phyloP scores from a whole-genome alignment of 345 rosid species.

The Mercurialis annua region DNA sequence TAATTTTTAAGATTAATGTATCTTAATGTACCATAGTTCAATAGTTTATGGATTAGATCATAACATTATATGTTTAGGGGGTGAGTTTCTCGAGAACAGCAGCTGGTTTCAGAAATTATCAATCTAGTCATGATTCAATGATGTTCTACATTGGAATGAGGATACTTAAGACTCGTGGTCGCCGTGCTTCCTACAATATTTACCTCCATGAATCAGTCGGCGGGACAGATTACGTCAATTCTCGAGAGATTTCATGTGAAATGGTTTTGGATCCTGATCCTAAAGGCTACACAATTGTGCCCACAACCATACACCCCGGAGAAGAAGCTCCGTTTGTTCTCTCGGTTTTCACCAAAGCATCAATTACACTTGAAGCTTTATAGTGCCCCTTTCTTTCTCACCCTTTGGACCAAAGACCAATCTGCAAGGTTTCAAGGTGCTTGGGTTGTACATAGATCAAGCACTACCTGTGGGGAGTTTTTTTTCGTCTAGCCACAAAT shows the following conservation, averaged over 20 bases:
- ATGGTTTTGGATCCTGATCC: constrained; percentile 99
- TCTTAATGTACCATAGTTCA: background rate
- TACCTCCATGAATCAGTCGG: constrained; percentile 98
- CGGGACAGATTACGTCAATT: constrained; percentile 99
- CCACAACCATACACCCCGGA: constrained; percentile 97
- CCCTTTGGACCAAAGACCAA: constrained; percentile 25
- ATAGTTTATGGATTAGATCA: constrained; percentile 6
- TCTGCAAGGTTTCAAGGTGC: constrained; percentile 32
- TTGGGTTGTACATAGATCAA: constrained; percentile 37
- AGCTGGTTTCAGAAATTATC: constrained; percentile 93
- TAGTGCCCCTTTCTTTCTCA: constrained; percentile 24
- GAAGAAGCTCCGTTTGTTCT: constrained; percentile 99
- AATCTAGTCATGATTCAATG: constrained; percentile 87
- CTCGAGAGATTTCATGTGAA: constrained; percentile 99
- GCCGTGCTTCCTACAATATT: constrained; percentile 91
- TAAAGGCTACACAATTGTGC: constrained; percentile 98
- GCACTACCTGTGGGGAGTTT: constrained; percentile 22
- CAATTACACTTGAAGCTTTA: constrained; percentile 73
- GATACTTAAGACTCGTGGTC: constrained; percentile 96
- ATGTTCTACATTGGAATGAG: constrained; percentile 98
- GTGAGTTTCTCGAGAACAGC: constrained; percentile 95
- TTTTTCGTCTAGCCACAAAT: constrained; percentile 24
- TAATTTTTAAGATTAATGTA: background rate
- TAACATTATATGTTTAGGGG: constrained; percentile 51
- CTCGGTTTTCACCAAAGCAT: constrained; percentile 93